phyloP scores from a whole-genome alignment of 2,329 filamentous ascomycete genomes.

The Nigrograna mackinnonii region DNA sequence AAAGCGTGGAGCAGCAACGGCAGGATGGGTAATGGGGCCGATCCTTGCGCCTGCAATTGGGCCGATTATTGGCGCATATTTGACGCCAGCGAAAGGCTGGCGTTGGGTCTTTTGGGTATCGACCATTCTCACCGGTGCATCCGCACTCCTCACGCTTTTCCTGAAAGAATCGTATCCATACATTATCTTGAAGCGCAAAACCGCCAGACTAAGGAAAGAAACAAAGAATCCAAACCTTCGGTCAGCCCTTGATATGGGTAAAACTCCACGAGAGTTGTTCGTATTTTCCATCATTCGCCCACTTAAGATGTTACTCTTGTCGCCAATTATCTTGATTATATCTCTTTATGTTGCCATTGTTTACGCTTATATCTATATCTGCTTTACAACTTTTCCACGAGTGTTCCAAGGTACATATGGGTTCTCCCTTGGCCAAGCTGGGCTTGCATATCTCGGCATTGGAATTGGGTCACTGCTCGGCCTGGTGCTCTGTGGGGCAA shows the following conservation, averaged over 20 bases:
- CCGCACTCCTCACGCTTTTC: conserved; percentile 34
- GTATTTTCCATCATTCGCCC: conserved; percentile 49
- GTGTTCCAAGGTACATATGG: conserved; percentile 16
- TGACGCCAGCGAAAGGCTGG: conserved; percentile 11
- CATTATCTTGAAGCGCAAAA: conserved; percentile 39
- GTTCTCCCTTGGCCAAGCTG: conserved; percentile 6
- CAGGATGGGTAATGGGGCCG: conserved; percentile 4
- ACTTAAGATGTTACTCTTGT: conserved; percentile 58
- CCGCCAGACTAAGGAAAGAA: conserved; percentile 42
- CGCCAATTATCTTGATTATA: conserved; percentile 53
- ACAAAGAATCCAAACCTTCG: conserved; percentile 68
- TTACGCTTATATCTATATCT: conserved; percentile 36
- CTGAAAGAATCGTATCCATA: conserved; percentile 48
- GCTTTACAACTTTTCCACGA: conserved; percentile 19
- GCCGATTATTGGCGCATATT: conserved; percentile 8
- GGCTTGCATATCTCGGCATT: conserved; percentile 6
- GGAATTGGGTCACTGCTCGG: conserved; percentile 52
- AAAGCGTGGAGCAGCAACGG: conserved; percentile 16
- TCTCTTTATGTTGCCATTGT: conserved; percentile 20
- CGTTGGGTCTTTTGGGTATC: conserved; percentile 17
- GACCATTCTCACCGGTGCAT: conserved; percentile 7
- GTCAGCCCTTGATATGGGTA: conserved; percentile 24
- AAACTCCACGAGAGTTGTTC: conserved; percentile 15
- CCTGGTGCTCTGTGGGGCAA: neutral
- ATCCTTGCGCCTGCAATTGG: conserved; percentile 12